Evolutionary conservation across 805 yeast species (phyloP).

Genomic region (Metschnikowia shivogae): DNA sequence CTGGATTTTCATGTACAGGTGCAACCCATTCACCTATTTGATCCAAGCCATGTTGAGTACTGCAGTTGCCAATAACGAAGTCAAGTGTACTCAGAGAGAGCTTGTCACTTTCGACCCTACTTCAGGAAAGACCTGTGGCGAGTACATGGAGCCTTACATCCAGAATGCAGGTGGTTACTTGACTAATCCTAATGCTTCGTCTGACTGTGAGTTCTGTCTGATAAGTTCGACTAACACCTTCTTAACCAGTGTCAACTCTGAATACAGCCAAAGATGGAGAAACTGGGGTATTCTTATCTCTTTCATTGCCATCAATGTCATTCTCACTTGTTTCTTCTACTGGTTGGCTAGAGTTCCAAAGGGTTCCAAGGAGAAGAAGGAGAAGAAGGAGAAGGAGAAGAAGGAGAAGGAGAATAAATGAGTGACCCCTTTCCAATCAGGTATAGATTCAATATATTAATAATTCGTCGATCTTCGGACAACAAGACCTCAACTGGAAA

Average conservation of each 20-base stretch:
- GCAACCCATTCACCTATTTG: slow-evolving; percentile 69
- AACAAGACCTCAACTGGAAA: no score
- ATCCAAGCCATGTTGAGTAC: slow-evolving; percentile 18
- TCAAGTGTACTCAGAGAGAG: slow-evolving; percentile 41
- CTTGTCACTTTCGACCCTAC: slow-evolving; percentile 38
- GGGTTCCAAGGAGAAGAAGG: slow-evolving; percentile 40
- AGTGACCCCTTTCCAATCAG: no score
- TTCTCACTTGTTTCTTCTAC: slow-evolving; percentile 36
- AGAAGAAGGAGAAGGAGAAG: not conserved
- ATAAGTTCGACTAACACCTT: slow-evolving; percentile 54
- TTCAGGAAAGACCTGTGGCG: slow-evolving; percentile 58
- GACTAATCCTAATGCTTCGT: slow-evolving; percentile 49
- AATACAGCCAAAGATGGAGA: slow-evolving; percentile 58
- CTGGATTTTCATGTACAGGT: slow-evolving; percentile 81
- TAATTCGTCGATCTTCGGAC: not conserved
- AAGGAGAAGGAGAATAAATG: not conserved
- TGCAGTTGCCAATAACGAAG: slow-evolving; percentile 49
- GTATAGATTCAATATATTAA: not conserved
- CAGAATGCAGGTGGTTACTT: slow-evolving; percentile 51
- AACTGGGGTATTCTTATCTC: slow-evolving; percentile 55
- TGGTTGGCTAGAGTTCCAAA: slow-evolving; percentile 77
- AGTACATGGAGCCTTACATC: slow-evolving; percentile 46
- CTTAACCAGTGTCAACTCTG: slow-evolving; percentile 44
- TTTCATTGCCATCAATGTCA: slow-evolving; percentile 39
- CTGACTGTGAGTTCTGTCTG: slow-evolving; percentile 59